These are phyloP conservation scores for Globisporangium polare DNA, from an alignment of 352 stramenopile species.

Conservation along the genomic window DNA sequence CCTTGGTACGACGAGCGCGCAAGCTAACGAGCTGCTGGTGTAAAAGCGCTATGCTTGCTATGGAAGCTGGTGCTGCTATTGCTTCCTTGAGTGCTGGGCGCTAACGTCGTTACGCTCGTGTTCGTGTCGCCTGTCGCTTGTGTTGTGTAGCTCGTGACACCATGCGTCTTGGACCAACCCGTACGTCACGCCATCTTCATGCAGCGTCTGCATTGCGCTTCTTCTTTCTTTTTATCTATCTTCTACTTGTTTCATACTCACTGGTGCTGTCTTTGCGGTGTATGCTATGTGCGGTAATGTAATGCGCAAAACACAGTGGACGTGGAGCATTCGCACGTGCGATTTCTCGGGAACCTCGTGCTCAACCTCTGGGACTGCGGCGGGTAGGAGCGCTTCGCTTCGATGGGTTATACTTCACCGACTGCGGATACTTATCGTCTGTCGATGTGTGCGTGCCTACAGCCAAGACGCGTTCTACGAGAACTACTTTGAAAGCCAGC, in stretches of 20 bases:
- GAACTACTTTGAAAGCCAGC: conserved; percentile 98
- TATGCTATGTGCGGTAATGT: no score
- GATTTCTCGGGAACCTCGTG: conserved; percentile 98
- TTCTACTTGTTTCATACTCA: no score
- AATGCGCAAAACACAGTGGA: conserved; percentile 58
- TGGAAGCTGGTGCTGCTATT: no score
- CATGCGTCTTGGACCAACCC: conserved; percentile 94
- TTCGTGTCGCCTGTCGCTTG: neutral
- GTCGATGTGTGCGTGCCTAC: neutral
- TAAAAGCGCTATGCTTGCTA: no score
- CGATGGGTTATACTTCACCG: conserved; percentile 3
- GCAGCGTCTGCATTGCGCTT: neutral
- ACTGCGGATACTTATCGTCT: conserved; percentile 11
- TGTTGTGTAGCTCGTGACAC: conserved; percentile 89
- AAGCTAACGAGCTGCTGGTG: neutral
- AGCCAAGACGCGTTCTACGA: conserved; percentile 99
- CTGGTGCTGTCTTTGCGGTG: no score
- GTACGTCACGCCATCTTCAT: conserved; percentile 30
- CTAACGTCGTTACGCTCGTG: neutral
- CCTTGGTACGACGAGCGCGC: conserved; percentile 63
- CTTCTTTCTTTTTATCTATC: neutral
- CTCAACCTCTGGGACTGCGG: conserved; percentile 99
- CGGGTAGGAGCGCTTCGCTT: conserved; percentile 46
- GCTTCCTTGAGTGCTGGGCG: no score
- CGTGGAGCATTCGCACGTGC: conserved; percentile 90